Evolutionary conservation across 202 grass and related monocot genomes (phyloP), one percentile per base, ranked within the genome.

Genomic region (Setaria italica): DNA sequence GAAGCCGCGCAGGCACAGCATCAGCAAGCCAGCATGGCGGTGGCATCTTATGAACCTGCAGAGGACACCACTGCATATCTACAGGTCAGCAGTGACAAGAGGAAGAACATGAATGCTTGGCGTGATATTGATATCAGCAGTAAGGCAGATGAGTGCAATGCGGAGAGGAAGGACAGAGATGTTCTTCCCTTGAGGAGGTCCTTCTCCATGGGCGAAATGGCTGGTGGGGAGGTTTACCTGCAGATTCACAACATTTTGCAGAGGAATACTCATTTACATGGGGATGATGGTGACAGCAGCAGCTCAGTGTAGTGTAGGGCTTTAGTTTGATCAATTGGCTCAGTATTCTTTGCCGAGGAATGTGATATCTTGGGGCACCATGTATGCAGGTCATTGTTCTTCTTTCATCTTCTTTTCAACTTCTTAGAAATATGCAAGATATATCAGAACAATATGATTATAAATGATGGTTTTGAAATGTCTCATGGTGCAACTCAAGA

Each of bases 191-290:
- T 80, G 58, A 83, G 87, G 89, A 93, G 87, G 56, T 91, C 94
- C 16, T 92, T 83, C 60, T 95, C 94, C 29, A 79, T 84, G 90
- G 91, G 79, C 50, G 78, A 79, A 5, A 72, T 84, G 11, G 39
- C 35, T n/a, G 74, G 85, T 32, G 74, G 76, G n/a, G 74, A 86
- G 84, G 39, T 88, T 9, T 62, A 49, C 80, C 76, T 82, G 93
- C 83, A 88, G n/a, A 71, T 92, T 74, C 82, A 90, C 59, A 87
- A 50, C 34, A 58, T 95, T 25, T 85, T 90, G 21, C 90, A 88
- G 72, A 84, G 80, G 82, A 84, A 72, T 46, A 29, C 51, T 47
- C 78, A 51, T 14, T 72, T 88, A 34, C 70, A 63, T 62, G 80
- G 25, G 19, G 63, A 87, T 79, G 39, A 13, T 45, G 69, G 43